Conservation (phyloP, 2,329 filamentous ascomycete genomes). For the Cytospora paraplurivora region DNA sequence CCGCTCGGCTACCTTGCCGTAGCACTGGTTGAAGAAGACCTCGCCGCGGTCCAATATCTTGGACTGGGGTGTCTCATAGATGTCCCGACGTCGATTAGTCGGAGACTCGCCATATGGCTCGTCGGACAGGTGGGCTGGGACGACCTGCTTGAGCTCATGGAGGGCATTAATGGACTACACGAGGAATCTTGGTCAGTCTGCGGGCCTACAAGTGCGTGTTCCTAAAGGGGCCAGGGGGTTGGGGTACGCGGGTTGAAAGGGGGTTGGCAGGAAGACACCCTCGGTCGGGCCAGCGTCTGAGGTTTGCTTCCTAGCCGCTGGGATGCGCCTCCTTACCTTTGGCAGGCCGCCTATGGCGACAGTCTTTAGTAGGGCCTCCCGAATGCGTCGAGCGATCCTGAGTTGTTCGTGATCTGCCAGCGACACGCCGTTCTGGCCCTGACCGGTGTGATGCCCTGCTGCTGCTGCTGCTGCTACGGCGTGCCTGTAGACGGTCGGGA, state of each 20-base stretch:
- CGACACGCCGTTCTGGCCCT: slow-evolving; percentile 29
- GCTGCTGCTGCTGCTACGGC: slow-evolving; percentile 40
- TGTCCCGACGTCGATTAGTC: slow-evolving; percentile 42
- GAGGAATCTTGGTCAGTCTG: slow-evolving; percentile 34
- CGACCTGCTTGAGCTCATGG: slow-evolving; percentile 46
- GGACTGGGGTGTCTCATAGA: slow-evolving; percentile 40
- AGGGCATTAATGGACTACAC: slow-evolving; percentile 50
- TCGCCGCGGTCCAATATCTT: slow-evolving; percentile 47
- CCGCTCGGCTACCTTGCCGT: slow-evolving; percentile 51
- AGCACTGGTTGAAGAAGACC: slow-evolving; percentile 50
- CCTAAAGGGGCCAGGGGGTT: background rate
- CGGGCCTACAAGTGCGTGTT: slow-evolving; percentile 6
- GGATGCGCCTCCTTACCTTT: slow-evolving; percentile 42
- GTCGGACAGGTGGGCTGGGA: slow-evolving; percentile 46
- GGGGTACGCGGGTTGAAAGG: background rate
- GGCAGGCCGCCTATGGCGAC: slow-evolving; percentile 52
- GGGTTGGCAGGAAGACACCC: background rate
- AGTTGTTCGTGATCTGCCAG: slow-evolving; percentile 41
- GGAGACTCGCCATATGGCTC: slow-evolving; percentile 41
- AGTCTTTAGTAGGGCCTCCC: slow-evolving; percentile 53
- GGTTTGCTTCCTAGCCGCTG: slow-evolving; percentile 7
- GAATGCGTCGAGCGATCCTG: slow-evolving; percentile 47
- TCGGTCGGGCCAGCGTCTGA: background rate
- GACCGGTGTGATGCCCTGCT: slow-evolving; percentile 32
- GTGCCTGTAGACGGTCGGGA: slow-evolving; percentile 47